A percentile compares a stretch with the other conserved stretches of the same genome.
phyloP scores from a whole-genome alignment of 345 rosid species.

The Raphanus sativus region DNA sequence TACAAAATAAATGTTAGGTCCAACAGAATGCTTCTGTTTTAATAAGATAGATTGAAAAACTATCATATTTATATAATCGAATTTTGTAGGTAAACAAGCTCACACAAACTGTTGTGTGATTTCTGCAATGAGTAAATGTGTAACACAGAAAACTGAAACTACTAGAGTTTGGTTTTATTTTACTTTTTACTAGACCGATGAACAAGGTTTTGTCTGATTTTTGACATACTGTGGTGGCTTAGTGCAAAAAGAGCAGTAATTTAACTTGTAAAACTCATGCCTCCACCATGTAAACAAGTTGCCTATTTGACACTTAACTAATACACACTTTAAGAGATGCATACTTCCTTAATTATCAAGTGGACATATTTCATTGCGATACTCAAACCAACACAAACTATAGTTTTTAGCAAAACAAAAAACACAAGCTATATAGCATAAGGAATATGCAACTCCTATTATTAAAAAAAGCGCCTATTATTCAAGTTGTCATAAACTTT shows the following conservation, averaged over 20 bases:
- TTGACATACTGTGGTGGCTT: background rate
- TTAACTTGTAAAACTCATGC: background rate
- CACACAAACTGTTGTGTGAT: background rate
- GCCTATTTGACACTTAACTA: constrained; percentile 23
- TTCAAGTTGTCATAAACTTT: constrained; percentile 1
- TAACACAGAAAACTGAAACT: background rate
- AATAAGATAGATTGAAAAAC: too few species aligned
- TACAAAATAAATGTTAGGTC: too few species aligned
- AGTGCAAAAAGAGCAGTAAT: constrained; percentile 11
- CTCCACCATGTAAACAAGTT: constrained; percentile 14
- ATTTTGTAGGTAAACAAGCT: background rate
- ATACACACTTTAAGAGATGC: constrained; percentile 3
- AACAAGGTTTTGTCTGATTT: constrained; percentile 6
- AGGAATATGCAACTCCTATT: constrained; percentile 22
- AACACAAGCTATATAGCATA: constrained; percentile 8
- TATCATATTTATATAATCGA: background rate
- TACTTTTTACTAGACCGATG: background rate
- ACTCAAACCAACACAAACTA: constrained; percentile 11
- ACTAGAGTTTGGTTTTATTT: background rate
- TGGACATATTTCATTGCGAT: constrained; percentile 13
- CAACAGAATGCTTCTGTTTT: too few species aligned
- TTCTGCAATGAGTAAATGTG: background rate
- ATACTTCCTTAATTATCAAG: constrained; percentile 23
- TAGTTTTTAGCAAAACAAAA: background rate
- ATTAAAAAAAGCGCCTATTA: background rate